These are phyloP conservation scores for Starmerella etchellsii DNA, from an alignment of 805 yeast species.

Conservation along the genomic window DNA sequence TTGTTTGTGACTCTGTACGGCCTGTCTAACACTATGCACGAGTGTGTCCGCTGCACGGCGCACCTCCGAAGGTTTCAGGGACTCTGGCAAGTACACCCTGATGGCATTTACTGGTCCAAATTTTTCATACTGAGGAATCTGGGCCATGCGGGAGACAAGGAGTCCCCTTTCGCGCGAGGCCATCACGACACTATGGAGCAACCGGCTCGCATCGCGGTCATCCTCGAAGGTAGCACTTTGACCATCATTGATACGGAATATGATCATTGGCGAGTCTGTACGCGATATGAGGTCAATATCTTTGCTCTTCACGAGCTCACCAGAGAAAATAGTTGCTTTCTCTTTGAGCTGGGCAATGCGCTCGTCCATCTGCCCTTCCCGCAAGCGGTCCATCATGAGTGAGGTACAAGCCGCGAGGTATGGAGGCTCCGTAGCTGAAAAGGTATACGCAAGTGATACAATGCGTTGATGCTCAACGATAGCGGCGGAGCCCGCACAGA, in stretches of 20 bases:
- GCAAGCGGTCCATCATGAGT: conserved; percentile 19
- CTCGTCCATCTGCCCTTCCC: conserved; percentile 26
- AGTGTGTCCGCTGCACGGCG: conserved; percentile 32
- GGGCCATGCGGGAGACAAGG: conserved; percentile 51
- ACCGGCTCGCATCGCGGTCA: conserved; percentile 38
- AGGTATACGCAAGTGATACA: conserved; percentile 79
- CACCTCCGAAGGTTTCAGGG: conserved; percentile 36
- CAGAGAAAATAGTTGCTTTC: conserved; percentile 16
- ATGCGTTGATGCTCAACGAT: conserved; percentile 90
- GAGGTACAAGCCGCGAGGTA: conserved; percentile 45
- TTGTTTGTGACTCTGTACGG: no score
- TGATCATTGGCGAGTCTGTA: conserved; percentile 53
- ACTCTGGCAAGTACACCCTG: conserved; percentile 38
- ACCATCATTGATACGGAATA: conserved; percentile 42
- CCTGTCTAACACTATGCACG: conserved; percentile 11
- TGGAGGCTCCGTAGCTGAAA: conserved; percentile 90
- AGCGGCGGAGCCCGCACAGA: conserved; percentile 71
- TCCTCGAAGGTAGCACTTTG: conserved; percentile 24
- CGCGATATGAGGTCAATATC: conserved; percentile 43
- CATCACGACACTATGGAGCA: conserved; percentile 58
- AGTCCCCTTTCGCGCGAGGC: conserved; percentile 39
- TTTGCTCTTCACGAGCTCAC: conserved; percentile 18
- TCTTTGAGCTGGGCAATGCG: conserved; percentile 15
- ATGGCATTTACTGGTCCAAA: conserved; percentile 56
- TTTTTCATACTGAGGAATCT: conserved; percentile 58